Conservation (phyloP, 192 early-diverging fungal species). For the Haplosporangium gracile region DNA sequence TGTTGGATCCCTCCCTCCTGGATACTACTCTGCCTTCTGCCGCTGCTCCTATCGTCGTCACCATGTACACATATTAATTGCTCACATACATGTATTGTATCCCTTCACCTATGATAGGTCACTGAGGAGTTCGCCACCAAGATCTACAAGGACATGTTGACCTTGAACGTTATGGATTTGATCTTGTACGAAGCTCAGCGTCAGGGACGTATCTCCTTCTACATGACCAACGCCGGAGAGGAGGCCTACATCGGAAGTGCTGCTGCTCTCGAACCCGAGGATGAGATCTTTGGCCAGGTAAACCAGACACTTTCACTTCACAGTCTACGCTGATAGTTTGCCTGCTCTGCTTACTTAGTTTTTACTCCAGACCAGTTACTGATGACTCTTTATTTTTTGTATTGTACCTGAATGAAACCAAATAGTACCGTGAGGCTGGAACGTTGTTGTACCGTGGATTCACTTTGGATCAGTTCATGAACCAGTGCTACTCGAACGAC, state of each 20-base stretch:
- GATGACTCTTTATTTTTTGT: neutral
- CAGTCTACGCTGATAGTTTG: neutral
- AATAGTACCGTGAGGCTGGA: slow-evolving; percentile 95
- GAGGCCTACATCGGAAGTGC: slow-evolving; percentile 95
- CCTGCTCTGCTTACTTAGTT: neutral
- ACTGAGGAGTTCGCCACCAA: slow-evolving; percentile 78
- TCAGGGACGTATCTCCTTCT: slow-evolving; percentile 98
- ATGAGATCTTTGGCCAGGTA: slow-evolving; percentile 95
- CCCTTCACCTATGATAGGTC: slow-evolving; percentile 61
- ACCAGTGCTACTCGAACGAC: slow-evolving; percentile 96
- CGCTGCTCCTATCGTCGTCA: no score
- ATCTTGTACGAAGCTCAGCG: slow-evolving; percentile 98
- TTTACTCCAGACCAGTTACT: neutral
- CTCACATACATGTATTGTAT: neutral
- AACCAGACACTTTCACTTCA: slow-evolving; percentile 8
- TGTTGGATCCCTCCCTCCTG: neutral
- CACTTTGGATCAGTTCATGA: slow-evolving; percentile 93
- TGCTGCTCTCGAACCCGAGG: slow-evolving; percentile 86
- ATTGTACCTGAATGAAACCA: neutral
- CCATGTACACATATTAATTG: neutral
- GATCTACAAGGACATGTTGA: slow-evolving; percentile 94
- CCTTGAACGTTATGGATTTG: slow-evolving; percentile 91
- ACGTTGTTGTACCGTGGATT: slow-evolving; percentile 96
- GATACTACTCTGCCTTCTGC: neutral
- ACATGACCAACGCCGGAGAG: slow-evolving; percentile 99